Conservation (phyloP, 2,329 filamentous ascomycete species). For the Harringtonia lauricola region DNA sequence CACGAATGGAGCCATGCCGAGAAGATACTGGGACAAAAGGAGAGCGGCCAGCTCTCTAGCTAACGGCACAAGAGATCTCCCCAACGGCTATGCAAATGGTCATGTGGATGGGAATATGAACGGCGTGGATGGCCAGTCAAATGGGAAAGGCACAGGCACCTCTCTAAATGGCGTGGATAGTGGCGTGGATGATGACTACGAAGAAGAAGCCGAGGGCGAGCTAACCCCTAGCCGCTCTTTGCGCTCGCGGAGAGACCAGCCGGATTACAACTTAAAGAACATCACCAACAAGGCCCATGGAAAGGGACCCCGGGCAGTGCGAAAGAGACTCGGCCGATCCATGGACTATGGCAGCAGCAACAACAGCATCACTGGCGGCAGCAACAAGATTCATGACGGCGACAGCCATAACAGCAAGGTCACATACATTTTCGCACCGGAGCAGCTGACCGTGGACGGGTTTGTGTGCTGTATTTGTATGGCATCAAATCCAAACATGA, state of each 20-base stretch:
- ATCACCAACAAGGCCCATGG: constrained; percentile 47
- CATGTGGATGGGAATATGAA: constrained; percentile 8
- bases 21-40: neutral
- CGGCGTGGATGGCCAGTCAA: neutral
- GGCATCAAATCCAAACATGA: constrained; percentile 32
- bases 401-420: constrained; percentile 27
- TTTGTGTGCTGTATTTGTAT: constrained; percentile 42
- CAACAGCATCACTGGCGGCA: constrained; percentile 16
- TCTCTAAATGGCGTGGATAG: constrained; percentile 11
- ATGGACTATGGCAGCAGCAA: constrained; percentile 19
- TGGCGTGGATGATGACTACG: constrained; percentile 16
- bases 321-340: neutral
- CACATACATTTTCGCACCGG: constrained; percentile 31
- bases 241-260: constrained; percentile 33
- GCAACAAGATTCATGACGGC: constrained; percentile 3
- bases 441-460: constrained; percentile 34
- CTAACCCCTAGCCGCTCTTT: constrained; percentile 40
- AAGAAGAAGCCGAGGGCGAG: constrained; percentile 22
- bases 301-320: constrained; percentile 28
- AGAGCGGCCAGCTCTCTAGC: neutral
- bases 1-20: neutral
- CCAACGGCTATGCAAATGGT: constrained; percentile 9
- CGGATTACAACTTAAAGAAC: constrained; percentile 48
- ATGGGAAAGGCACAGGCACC: neutral
- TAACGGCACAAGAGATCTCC: neutral